Percentiles rank a stretch among this genome's conserved stretches.
Evolutionary conservation across 2,329 filamentous ascomycete species (phyloP).

Genomic region (Cryphonectria japonica): DNA sequence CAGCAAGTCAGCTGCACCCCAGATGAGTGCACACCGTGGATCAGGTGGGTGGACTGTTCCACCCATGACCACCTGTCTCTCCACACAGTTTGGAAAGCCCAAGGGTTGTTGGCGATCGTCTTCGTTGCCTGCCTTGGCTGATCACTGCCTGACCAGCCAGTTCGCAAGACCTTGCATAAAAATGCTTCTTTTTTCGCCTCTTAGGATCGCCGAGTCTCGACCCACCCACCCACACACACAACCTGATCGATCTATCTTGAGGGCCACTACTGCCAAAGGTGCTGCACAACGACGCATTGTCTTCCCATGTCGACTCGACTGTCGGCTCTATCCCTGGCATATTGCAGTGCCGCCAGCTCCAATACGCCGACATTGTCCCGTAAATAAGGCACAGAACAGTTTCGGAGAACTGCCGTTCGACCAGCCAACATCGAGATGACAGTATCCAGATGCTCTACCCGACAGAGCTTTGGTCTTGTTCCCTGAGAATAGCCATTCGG

Average conservation of each 20-base stretch:
- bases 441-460: not conserved
- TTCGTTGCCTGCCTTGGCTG: not conserved
- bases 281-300: not conserved
- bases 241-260: not conserved
- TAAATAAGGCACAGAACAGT: not conserved
- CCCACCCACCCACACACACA: not conserved
- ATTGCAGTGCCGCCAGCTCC: not conserved
- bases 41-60: not conserved
- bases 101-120: not conserved
- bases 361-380: conserved; percentile 3
- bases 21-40: not conserved
- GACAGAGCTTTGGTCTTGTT: not conserved
- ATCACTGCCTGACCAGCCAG: not conserved
- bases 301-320: not conserved
- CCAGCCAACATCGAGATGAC: not conserved
- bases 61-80: not conserved
- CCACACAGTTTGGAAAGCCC: not conserved
- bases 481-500: not conserved
- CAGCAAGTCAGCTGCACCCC: not conserved
- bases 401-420: not conserved
- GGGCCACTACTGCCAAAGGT: not conserved
- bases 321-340: not conserved
- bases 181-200: not conserved
- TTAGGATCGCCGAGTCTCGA: not conserved
- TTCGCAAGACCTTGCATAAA: not conserved